Conservation (phyloP, 2,329 filamentous ascomycete species). For the Paecilomyces formosus region DNA sequence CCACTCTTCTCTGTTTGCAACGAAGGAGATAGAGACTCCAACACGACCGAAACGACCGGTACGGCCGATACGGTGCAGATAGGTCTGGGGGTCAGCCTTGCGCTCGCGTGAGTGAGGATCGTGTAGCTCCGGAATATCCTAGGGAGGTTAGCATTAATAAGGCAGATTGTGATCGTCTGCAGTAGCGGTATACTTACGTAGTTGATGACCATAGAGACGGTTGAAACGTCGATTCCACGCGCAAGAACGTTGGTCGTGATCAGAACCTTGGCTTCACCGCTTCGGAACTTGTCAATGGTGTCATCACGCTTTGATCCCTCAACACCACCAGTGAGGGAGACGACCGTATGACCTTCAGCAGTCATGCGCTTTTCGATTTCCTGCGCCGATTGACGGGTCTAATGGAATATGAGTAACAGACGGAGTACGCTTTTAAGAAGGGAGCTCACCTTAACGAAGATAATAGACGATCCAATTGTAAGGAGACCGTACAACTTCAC, state of each 20-base stretch:
- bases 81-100: conserved; percentile 81
- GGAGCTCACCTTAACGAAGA: conserved; percentile 75
- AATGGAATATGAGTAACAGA: conserved; percentile 12
- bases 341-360: conserved; percentile 83
- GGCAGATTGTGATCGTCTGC: background rate
- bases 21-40: conserved; percentile 90
- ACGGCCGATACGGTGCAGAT: conserved; percentile 94
- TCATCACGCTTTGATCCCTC: conserved; percentile 77
- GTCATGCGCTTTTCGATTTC: conserved; percentile 83
- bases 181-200: conserved; percentile 50
- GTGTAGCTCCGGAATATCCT: conserved; percentile 63
- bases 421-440: background rate
- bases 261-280: conserved; percentile 83
- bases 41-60: conserved; percentile 96
- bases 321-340: conserved; percentile 78
- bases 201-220: conserved; percentile 97
- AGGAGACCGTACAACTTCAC: conserved; percentile 93
- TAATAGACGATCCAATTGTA: conserved; percentile 95
- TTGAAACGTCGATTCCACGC: conserved; percentile 86
- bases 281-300: conserved; percentile 80
- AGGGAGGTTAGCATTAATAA: background rate
- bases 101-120: conserved; percentile 52
- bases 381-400: conserved; percentile 79
- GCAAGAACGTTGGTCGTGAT: conserved; percentile 97
- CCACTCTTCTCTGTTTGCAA: conserved; percentile 79